Base-by-base conservation (phyloP, 2,329 filamentous ascomycete species). In the Fusarium globosum region DNA sequence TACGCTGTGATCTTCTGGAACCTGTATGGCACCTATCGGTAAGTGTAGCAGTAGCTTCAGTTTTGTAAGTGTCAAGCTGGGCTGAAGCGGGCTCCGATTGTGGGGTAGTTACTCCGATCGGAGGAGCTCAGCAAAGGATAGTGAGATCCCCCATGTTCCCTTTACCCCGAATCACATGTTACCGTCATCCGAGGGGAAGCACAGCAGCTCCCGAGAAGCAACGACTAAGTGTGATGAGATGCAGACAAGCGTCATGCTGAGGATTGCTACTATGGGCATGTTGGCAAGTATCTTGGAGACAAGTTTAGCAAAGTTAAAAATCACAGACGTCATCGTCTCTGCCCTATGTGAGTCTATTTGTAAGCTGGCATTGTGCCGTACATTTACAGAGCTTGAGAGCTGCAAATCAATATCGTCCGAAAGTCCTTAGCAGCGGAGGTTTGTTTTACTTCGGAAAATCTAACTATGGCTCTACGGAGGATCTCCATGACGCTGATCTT, bases 21-120 rank as follows among this genome's bases (percentile, higher is more conserved):
- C 13, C 2, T 0, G 13, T 41, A 1, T 14, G 38, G 38, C 6
- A 20, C 13, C 8, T 21, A 2, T 23, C 10, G 8, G 15, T 23
- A 8, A 7, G 1, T 18, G 41, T 15, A 23, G n/a, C n/a, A 43
- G 15, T 15, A 43, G 15, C 41, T 43, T 43, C 10, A 18, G 10
- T 18, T 23, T 43, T 43, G 3, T 23, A 43, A 23, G n/a, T 43
- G n/a, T 12, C 15, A 16, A 23, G 15, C 15, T 13, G 15, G 42
- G 15, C 15, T 6, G 8, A 21, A 15, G 13, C 14, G 13, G 39
- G 14, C 39, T 23, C 41, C n/a, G 41, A 43, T 23, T 43, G 41
- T 43, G 7, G 41, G 38, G 20, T 21, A 21, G 20, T 41, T 41
- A 41, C 20, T 41, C 38, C n/a, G 41, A 23, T 43, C 41, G 41